Base-by-base conservation (phyloP, 441 rosid genomes). In the Erodium trifolium region DNA sequence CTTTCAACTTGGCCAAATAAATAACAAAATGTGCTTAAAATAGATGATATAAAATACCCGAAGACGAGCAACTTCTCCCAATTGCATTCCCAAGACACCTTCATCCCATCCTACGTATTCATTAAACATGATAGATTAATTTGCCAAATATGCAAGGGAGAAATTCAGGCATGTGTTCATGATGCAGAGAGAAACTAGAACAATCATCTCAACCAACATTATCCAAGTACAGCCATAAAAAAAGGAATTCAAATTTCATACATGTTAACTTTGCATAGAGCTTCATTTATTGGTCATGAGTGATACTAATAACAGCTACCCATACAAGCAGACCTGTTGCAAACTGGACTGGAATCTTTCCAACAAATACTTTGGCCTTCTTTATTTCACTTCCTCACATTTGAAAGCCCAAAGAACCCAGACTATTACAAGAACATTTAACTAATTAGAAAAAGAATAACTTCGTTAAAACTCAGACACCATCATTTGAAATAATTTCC, bases 71-170 rank as follows among this genome's bases (percentile, higher is more conserved):
- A 80, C 82, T 77, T 93, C 98, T 80, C 97, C 98, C 64, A 88
- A 71, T 78, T 90, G 96, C 98, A 93, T 93, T 73, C 89, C 97
- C 78, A 87, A 2, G 73, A 93, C 98, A 65, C 98, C 98, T 85
- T 90, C 98, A 83, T 93, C 98, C 97, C 97, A 90, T 76, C 98
- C 98, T 93, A 74, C 74, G 78, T 29, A 64, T 12, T n/a, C 7
- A 63, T 51, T 9, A 5, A 63, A 62, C 63, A 69, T 19, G n/a
- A 62, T 31, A 27, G 51, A 47, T 62, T 47, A 74, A 43, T 59
- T 65, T 17, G 60, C 57, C 70, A 16, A 43, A 51, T 6, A 68
- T 14, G 31, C 51, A 10, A 45, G n/a, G n/a, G n/a, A 45, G 11
- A 41, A 6, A 5, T 41, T 41, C 10, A 41, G 11, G 47, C 47